These are phyloP conservation scores for Globisporangium carolinianum DNA, from an alignment of 352 stramenopile genomes.

Conservation along the genomic window DNA sequence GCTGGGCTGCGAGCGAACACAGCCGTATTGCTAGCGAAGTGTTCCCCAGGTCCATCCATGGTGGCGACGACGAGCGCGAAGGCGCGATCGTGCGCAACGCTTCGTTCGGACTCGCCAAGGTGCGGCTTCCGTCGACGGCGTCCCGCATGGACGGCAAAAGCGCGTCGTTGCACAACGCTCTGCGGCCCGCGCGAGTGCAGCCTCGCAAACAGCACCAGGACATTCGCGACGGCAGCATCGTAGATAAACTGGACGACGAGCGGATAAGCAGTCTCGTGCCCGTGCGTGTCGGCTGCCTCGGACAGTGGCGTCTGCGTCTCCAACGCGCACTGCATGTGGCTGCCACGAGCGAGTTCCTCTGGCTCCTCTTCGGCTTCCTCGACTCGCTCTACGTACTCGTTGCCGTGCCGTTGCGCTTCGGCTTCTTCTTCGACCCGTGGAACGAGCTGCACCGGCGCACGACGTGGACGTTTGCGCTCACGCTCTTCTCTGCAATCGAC, in stretches of 20 bases:
- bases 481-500: constrained; percentile 22
- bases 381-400: constrained; percentile 26
- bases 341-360: neutral
- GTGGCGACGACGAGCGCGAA: constrained; percentile 12
- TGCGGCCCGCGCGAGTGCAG: neutral
- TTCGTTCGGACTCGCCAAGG: constrained; percentile 9
- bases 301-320: neutral
- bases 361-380: constrained; percentile 12
- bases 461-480: constrained; percentile 17
- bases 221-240: neutral
- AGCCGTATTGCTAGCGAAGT: constrained; percentile 13
- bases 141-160: neutral
- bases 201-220: neutral
- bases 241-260: neutral
- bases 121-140: constrained; percentile 10
- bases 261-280: neutral
- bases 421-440: constrained; percentile 39
- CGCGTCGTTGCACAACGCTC: constrained; percentile 1
- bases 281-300: neutral
- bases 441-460: constrained; percentile 7
- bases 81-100: constrained; percentile 11
- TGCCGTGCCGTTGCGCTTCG: constrained; percentile 23
- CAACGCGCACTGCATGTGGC: neutral
- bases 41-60: constrained; percentile 13
- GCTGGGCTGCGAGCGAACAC: constrained; percentile 14